These are phyloP conservation scores for Chaetomium cochliodes DNA, from an alignment of 495 filamentous ascomycete species.

Conservation along the genomic window DNA sequence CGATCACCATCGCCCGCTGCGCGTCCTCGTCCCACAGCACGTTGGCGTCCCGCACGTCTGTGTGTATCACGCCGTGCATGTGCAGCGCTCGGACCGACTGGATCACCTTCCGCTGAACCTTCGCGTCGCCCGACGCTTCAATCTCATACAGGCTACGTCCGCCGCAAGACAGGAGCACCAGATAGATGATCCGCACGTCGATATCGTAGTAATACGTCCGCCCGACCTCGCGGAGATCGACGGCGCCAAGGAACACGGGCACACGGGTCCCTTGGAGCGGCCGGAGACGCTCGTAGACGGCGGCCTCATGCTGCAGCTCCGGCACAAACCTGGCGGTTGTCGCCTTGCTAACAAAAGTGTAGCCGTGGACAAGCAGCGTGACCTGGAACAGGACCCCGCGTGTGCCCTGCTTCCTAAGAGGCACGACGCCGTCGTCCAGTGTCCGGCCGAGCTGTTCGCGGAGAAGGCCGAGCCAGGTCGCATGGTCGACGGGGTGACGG, in stretches of 20 bases:
- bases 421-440: constrained; percentile 29
- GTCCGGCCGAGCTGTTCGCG: constrained; percentile 25
- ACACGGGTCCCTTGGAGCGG: constrained; percentile 41
- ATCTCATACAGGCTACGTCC: neutral
- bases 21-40: no score
- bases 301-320: neutral
- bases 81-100: no score
- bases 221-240: constrained; percentile 35
- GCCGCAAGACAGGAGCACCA: constrained; percentile 49
- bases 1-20: no score
- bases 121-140: no score
- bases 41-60: no score
- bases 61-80: no score
- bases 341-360: constrained; percentile 52
- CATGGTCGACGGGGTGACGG: neutral
- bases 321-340: constrained; percentile 25
- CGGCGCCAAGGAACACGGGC: constrained; percentile 45
- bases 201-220: constrained; percentile 40
- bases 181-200: constrained; percentile 45
- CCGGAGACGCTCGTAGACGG: constrained; percentile 41
- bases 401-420: constrained; percentile 24
- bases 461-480: constrained; percentile 9
- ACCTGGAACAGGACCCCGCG: constrained; percentile 45
- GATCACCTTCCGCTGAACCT: no score
- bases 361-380: constrained; percentile 42